Base-by-base conservation (phyloP, 2,329 filamentous ascomycete species). In the Tolypocladium album region DNA sequence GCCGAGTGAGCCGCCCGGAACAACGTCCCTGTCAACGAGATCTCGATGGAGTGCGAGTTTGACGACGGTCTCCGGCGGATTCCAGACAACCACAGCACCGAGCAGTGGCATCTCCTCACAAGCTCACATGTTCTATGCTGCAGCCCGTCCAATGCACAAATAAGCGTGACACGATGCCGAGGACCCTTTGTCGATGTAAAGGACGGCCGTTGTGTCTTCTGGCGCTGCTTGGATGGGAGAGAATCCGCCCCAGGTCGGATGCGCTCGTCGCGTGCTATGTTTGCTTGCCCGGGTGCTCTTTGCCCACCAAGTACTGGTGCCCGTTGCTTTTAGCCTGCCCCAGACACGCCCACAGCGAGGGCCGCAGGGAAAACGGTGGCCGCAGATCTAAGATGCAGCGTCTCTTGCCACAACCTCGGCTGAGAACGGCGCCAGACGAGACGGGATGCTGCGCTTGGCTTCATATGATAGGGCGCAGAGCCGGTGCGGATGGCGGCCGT, bases 1-100 rank as follows among this genome's bases (percentile, higher is more conserved):
- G 71, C 74, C 74, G 74, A 74, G 66, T 68, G 67, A 73, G 70
- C 68, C 69, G 71, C 72, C 72, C 70, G 67, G 63, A 59, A 61
- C 61, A 59, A 39, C 57, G 42, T 42, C 58, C 60, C 56, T 61
- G 59, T 60, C 42, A 52, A 42, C 55, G 45, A 62, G 62, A 69
- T 71, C 66, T 70, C 64, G 64, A 69, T 70, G 64, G 42, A 56
- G 45, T 58, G 11, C 36, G 36, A 31, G 27, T 31, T 31, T 5
- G 27, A 31, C 27, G 22, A 20, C 13, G 13, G 57, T 34, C n/a
- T 52, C 55, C 36, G 31, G 24, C 34, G 31, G 39, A 56, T n/a
- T 45, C n/a, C 20, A 22, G 56, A 52, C 27, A n/a, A 20, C 47
- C 50, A 17, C 50, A 34, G 27, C 4, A 13, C 27, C 20, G 13